Conservation (phyloP, 139 green algal species). For the Closterium sp. region DNA sequence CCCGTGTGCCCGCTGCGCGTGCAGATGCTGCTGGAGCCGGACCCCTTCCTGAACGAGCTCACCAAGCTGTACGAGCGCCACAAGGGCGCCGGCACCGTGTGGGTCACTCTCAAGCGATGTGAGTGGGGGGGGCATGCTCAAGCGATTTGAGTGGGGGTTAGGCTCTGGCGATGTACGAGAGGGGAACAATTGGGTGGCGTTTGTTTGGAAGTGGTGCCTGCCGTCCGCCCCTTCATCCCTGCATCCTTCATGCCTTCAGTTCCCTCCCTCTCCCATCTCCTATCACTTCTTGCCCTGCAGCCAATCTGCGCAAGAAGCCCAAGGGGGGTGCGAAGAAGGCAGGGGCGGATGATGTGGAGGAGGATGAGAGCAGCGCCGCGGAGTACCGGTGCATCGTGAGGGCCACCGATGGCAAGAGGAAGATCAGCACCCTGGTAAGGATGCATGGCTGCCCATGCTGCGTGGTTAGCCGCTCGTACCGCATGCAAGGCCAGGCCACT, state of each 20-base stretch:
- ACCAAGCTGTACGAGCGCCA: conserved; percentile 71
- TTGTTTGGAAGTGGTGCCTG: not conserved
- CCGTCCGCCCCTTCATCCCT: too few relatives aligned
- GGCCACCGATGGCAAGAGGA: conserved; percentile 76
- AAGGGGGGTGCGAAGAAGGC: conserved; percentile 4
- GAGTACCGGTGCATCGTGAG: conserved; percentile 72
- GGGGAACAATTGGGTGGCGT: not conserved
- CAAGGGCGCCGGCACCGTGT: conserved; percentile 61
- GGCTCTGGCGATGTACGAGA: not conserved
- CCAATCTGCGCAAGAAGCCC: not conserved
- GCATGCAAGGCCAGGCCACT: too few relatives aligned
- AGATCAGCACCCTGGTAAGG: conserved; percentile 68
- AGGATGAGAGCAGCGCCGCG: conserved; percentile 24
- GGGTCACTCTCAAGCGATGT: conserved; percentile 71
- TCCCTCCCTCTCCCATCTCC: too few relatives aligned
- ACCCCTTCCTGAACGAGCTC: conserved; percentile 76
- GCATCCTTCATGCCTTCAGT: too few relatives aligned
- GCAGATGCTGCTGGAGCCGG: conserved; percentile 67
- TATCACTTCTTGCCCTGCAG: too few relatives aligned
- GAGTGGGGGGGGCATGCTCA: conserved; percentile 7
- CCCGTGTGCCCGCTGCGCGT: too few relatives aligned
- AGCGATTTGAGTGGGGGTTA: not conserved
- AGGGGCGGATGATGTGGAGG: not conserved
- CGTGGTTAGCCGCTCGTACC: not conserved
- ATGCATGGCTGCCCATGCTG: not conserved